phyloP scores from a whole-genome alignment of 2,329 filamentous ascomycete species.

The Fonsecaea monophora region DNA sequence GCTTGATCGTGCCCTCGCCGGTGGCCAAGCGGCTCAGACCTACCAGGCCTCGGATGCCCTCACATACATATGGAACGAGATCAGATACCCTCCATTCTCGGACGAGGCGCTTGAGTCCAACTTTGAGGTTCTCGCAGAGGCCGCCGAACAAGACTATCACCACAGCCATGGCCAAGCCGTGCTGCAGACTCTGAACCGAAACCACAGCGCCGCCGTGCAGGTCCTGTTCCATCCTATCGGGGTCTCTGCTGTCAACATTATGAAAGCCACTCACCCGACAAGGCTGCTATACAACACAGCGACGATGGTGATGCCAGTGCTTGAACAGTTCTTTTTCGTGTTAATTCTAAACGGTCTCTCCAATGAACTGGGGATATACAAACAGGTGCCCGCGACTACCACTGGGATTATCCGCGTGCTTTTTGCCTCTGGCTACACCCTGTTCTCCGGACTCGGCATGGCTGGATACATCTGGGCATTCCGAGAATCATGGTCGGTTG shows the following conservation, averaged over 20 bases:
- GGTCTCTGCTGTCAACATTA: constrained; percentile 48
- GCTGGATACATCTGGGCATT: constrained; percentile 53
- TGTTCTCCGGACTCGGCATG: constrained; percentile 51
- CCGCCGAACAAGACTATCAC: constrained; percentile 31
- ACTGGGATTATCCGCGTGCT: constrained; percentile 47
- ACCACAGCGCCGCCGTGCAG: constrained; percentile 45
- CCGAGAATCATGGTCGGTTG: constrained; percentile 49
- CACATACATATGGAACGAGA: constrained; percentile 55
- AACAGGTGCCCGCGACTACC: constrained; percentile 41
- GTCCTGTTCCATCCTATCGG: constrained; percentile 51
- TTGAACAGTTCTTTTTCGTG: constrained; percentile 59
- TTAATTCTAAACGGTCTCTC: constrained; percentile 55
- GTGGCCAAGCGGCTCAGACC: constrained; percentile 42
- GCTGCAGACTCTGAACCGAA: constrained; percentile 43
- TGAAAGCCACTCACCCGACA: constrained; percentile 52
- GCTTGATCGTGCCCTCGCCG: constrained; percentile 48
- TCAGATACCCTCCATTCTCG: constrained; percentile 50
- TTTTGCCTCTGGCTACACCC: constrained; percentile 48
- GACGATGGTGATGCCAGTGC: constrained; percentile 54
- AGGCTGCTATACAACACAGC: constrained; percentile 56
- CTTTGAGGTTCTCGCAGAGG: constrained; percentile 46
- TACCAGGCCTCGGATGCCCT: constrained; percentile 50
- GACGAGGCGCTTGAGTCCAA: constrained; percentile 46
- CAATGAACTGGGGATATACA: constrained; percentile 48
- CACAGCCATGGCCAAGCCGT: constrained; percentile 28